These are phyloP conservation scores for Ziziphus jujuba DNA, from an alignment of 306 rosid genomes.

Conservation along the genomic window DNA sequence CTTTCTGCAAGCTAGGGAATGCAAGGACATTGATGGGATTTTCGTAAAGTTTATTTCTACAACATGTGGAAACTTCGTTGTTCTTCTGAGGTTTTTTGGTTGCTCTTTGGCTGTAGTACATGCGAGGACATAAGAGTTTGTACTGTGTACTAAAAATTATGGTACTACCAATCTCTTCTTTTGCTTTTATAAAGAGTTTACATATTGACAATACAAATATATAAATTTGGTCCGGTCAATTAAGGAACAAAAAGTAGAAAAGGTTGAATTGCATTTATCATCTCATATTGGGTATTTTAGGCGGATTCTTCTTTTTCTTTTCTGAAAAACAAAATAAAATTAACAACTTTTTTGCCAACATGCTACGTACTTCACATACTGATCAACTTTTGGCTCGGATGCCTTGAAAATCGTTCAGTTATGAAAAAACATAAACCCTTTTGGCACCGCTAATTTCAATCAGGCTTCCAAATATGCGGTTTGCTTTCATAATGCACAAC, in stretches of 20 bases:
- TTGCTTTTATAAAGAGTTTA: too few species aligned
- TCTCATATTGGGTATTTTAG: too few species aligned
- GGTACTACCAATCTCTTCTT: neutral
- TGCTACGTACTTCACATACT: neutral
- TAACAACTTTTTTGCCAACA: neutral
- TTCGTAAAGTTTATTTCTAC: neutral
- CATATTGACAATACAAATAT: too few species aligned
- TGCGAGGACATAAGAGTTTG: neutral
- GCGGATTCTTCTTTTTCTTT: too few species aligned
- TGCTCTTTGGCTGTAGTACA: neutral
- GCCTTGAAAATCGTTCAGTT: neutral
- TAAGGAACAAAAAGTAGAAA: too few species aligned
- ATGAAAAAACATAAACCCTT: too few species aligned
- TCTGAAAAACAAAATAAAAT: neutral
- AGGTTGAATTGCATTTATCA: too few species aligned
- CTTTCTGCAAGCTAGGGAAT: conserved; percentile 35
- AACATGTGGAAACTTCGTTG: neutral
- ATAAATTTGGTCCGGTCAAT: too few species aligned
- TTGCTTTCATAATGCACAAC: neutral
- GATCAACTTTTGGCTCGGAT: neutral
- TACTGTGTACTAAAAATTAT: neutral
- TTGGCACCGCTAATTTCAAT: too few species aligned
- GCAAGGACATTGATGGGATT: neutral
- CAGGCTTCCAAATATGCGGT: neutral
- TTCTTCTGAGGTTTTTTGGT: neutral